These are phyloP conservation scores for Pezicula neosporulosa DNA, from an alignment of 2,329 filamentous ascomycete genomes.

Conservation along the genomic window DNA sequence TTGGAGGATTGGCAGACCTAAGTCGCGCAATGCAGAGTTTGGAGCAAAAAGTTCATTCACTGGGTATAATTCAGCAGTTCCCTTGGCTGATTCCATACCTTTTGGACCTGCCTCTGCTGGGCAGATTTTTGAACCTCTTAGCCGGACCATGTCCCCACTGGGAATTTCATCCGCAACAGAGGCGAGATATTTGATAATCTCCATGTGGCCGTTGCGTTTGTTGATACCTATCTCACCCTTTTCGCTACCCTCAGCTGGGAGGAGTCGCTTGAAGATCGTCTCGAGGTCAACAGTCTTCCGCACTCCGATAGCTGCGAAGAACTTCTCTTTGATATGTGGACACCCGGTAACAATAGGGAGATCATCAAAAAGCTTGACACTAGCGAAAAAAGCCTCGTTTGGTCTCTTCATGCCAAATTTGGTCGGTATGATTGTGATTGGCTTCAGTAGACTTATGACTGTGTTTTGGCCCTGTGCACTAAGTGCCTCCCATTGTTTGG, in stretches of 20 bases:
- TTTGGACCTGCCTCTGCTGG: conserved; percentile 65
- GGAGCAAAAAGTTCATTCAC: conserved; percentile 82
- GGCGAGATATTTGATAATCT: conserved; percentile 89
- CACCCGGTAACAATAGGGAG: conserved; percentile 76
- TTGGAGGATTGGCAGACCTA: conserved; percentile 73
- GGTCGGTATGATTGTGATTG: conserved; percentile 78
- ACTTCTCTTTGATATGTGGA: conserved; percentile 84
- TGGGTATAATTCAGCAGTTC: conserved; percentile 57
- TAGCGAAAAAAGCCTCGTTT: conserved; percentile 83
- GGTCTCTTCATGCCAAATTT: conserved; percentile 87
- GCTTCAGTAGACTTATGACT: conserved; percentile 61
- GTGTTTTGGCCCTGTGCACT: conserved; percentile 62
- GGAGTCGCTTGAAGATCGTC: conserved; percentile 84
- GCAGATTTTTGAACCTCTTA: conserved; percentile 77
- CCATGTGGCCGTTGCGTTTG: conserved; percentile 81
- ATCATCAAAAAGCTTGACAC: conserved; percentile 94
- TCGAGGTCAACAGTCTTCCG: conserved; percentile 93
- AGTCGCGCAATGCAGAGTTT: conserved; percentile 61
- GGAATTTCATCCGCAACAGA: conserved; percentile 91
- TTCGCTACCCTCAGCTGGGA: conserved; percentile 47
- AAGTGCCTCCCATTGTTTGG: conserved; percentile 87
- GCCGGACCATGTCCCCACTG: conserved; percentile 70
- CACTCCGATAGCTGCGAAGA: conserved; percentile 78
- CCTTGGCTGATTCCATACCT: conserved; percentile 50
- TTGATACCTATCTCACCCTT: conserved; percentile 45